phyloP scores from a whole-genome alignment of 1,284 basidiomycete species.

The Coriolopsis trogii region DNA sequence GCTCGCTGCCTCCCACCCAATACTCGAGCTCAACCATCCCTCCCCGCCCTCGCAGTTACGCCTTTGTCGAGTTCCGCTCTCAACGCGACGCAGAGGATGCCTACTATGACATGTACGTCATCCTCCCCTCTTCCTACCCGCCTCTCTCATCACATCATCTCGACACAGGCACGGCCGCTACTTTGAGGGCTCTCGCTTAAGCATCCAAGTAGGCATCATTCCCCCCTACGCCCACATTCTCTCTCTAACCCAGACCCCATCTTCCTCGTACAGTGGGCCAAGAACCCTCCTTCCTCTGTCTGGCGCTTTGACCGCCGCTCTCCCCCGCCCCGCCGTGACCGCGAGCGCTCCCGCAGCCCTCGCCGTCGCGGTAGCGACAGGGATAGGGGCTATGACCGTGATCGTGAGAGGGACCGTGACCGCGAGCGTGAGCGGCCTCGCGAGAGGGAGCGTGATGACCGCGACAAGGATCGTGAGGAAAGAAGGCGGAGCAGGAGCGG shows the following conservation, averaged over 20 bases:
- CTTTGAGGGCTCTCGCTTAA: slow-evolving; percentile 82
- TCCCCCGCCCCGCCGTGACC: slow-evolving; percentile 52
- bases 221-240: slow-evolving; percentile 6
- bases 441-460: slow-evolving; percentile 35
- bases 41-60: slow-evolving; percentile 70
- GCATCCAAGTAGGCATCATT: slow-evolving; percentile 65
- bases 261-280: slow-evolving; percentile 71
- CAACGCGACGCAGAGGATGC: slow-evolving; percentile 87
- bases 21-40: slow-evolving; percentile 66
- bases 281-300: slow-evolving; percentile 84
- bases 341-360: slow-evolving; percentile 43
- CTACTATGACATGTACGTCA: slow-evolving; percentile 85
- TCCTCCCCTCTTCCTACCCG: too few relatives aligned
- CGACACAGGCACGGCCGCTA: slow-evolving; percentile 74
- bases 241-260: not conserved
- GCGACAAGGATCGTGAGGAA: slow-evolving; percentile 43
- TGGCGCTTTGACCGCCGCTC: slow-evolving; percentile 80
- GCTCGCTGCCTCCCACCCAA: slow-evolving; percentile 32
- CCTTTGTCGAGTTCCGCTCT: slow-evolving; percentile 89
- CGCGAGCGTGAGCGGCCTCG: slow-evolving; percentile 34
- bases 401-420: slow-evolving; percentile 41
- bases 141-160: too few relatives aligned
- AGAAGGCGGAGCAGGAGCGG: slow-evolving; percentile 50
- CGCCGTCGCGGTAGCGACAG: slow-evolving; percentile 35
- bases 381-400: slow-evolving; percentile 34